phyloP scores from a whole-genome alignment of 176 grass and related monocot species.

The Oropetium thomaeum region DNA sequence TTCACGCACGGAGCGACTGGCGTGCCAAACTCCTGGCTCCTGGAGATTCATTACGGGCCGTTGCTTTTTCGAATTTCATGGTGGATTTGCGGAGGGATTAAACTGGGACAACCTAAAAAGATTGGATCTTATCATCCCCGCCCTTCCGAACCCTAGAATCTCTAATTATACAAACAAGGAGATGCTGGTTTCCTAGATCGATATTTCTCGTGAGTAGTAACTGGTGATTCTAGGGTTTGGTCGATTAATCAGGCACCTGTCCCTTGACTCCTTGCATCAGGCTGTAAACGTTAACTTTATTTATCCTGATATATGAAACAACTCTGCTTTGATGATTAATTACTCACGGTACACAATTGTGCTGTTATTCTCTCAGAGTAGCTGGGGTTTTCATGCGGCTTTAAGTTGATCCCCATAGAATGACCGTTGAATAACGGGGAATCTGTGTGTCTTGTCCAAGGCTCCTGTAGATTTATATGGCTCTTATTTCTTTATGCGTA shows the following conservation, averaged over 20 bases:
- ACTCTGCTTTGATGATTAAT: neutral
- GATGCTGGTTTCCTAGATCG: neutral
- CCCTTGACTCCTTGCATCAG: neutral
- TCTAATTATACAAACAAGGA: no score
- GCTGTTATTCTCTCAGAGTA: neutral
- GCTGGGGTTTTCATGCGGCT: neutral
- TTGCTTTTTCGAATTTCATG: neutral
- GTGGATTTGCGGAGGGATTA: neutral
- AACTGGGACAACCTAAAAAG: neutral
- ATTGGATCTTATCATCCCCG: neutral
- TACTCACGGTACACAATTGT: neutral
- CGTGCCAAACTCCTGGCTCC: neutral
- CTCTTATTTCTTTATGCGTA: neutral
- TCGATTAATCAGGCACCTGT: neutral
- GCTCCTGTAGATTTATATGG: neutral
- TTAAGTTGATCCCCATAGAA: neutral
- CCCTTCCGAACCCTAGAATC: neutral
- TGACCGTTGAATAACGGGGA: neutral
- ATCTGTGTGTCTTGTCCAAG: neutral
- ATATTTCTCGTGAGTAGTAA: neutral
- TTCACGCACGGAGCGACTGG: neutral
- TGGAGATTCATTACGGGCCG: neutral
- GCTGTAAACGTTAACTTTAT: neutral
- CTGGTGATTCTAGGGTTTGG: conserved; percentile 9
- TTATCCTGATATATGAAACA: neutral